Conservation (phyloP, 495 filamentous ascomycete genomes). For the Aspergillus asperescens region DNA sequence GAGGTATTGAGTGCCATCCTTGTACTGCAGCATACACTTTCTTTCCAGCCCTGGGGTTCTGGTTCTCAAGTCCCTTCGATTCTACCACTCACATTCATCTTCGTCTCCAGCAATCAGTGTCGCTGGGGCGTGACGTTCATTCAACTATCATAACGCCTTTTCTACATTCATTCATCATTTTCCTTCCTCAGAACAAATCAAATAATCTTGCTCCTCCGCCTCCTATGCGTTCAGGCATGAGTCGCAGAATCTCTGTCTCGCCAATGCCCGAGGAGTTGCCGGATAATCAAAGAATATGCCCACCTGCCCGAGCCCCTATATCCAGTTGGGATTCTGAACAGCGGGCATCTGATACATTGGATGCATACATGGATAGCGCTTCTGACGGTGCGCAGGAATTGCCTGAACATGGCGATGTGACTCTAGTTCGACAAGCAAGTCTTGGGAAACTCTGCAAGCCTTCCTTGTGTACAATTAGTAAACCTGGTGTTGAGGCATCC, state of each 20-base stretch:
- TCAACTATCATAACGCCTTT: neutral
- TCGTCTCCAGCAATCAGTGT: slow-evolving; percentile 3
- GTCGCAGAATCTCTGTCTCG: slow-evolving; percentile 68
- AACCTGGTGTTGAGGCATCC: slow-evolving; percentile 26
- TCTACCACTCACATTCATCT: slow-evolving; percentile 4
- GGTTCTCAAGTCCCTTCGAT: slow-evolving; percentile 16
- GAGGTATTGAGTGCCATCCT: slow-evolving; percentile 40
- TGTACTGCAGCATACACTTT: slow-evolving; percentile 22
- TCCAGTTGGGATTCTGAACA: slow-evolving; percentile 58
- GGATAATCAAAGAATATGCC: slow-evolving; percentile 52
- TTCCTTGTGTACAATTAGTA: slow-evolving; percentile 60
- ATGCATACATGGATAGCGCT: slow-evolving; percentile 34
- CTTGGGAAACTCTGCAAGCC: slow-evolving; percentile 69
- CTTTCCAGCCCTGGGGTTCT: slow-evolving; percentile 18
- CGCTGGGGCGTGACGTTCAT: slow-evolving; percentile 7
- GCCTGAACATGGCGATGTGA: slow-evolving; percentile 48
- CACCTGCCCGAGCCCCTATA: slow-evolving; percentile 73
- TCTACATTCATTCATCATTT: slow-evolving; percentile 3
- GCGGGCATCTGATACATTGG: slow-evolving; percentile 44
- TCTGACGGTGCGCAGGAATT: slow-evolving; percentile 36
- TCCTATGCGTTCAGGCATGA: slow-evolving; percentile 18
- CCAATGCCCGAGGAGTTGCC: slow-evolving; percentile 82
- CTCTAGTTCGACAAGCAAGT: slow-evolving; percentile 72
- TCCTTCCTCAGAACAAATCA: slow-evolving; percentile 17
- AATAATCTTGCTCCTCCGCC: slow-evolving; percentile 28